These are phyloP conservation scores for Litsea cubeba DNA, from an alignment of 164 flowering plant species.

Conservation along the genomic window DNA sequence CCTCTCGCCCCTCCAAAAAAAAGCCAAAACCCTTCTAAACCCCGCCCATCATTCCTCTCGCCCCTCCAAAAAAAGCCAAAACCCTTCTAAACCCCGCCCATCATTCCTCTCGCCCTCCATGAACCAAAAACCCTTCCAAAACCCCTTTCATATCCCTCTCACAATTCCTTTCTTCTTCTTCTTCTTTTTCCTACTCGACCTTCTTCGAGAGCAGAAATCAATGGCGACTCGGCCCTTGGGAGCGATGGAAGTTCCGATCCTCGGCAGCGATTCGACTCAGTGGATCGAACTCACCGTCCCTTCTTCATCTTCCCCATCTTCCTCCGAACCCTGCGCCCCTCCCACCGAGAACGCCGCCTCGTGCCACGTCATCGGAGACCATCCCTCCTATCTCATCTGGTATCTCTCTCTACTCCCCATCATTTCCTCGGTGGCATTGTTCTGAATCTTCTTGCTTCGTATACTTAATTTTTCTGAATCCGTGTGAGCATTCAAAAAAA, in stretches of 20 bases:
- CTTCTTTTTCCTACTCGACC: neutral
- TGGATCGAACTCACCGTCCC: constrained; percentile 50
- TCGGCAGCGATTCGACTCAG: constrained; percentile 45
- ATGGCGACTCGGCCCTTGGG: constrained; percentile 25
- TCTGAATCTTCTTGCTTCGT: neutral
- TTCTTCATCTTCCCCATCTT: constrained; percentile 18
- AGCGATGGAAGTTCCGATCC: constrained; percentile 62
- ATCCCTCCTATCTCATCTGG: constrained; percentile 51
- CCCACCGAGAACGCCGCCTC: constrained; percentile 42
- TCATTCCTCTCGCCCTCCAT: no score
- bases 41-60: no score
- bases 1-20: neutral
- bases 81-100: no score
- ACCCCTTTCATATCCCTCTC: no score
- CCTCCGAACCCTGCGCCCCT: constrained; percentile 21
- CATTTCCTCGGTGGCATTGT: neutral
- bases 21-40: no score
- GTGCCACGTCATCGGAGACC: constrained; percentile 38
- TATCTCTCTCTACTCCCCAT: constrained; percentile 12
- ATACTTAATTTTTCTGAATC: neutral
- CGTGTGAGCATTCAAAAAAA: no score
- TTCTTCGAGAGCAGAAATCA: neutral
- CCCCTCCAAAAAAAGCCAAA: no score
- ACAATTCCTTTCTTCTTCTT: neutral
- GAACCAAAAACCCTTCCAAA: no score